Percentiles rank a stretch among this genome's conserved stretches.
Evolutionary conservation across 2,329 filamentous ascomycete genomes (phyloP).

Genomic region (Fusarium hainanense): DNA sequence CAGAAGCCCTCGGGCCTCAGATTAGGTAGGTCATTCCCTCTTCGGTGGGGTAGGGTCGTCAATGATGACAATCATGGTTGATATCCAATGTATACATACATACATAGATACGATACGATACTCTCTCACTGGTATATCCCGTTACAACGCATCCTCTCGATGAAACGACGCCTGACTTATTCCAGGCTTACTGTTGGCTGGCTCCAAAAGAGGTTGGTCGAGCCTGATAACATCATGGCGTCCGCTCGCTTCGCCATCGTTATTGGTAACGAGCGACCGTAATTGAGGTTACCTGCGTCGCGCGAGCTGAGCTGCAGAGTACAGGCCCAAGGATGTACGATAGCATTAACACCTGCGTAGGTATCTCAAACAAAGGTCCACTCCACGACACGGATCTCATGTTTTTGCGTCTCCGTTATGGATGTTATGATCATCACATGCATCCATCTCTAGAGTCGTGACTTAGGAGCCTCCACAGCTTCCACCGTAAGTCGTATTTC

Average conservation of each 20-base stretch:
- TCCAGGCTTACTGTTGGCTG: constrained; percentile 18
- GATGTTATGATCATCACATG: constrained; percentile 20
- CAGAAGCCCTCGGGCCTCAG: constrained; percentile 44
- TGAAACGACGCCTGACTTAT: constrained; percentile 23
- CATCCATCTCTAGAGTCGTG: background rate
- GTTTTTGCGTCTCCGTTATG: constrained; percentile 27
- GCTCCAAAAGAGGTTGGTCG: constrained; percentile 10
- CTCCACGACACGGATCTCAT: constrained; percentile 6
- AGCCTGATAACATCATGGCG: constrained; percentile 22
- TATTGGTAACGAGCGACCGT: constrained; percentile 8
- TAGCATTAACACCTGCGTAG: constrained; percentile 7
- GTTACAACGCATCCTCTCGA: constrained; percentile 10
- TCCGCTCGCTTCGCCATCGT: constrained; percentile 18
- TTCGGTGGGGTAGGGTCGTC: constrained; percentile 37
- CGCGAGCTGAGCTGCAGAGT: constrained; percentile 11
- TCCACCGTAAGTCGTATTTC: constrained; percentile 22
- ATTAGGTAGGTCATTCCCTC: constrained; percentile 28
- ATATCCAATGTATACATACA: constrained; percentile 9
- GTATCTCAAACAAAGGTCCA: constrained; percentile 1
- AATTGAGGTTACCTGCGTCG: constrained; percentile 1
- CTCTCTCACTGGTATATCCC: constrained; percentile 11
- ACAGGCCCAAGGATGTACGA: constrained; percentile 1
- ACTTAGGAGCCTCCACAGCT: constrained; percentile 24
- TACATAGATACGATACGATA: background rate
- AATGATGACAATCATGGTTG: constrained; percentile 34